Conservation (phyloP, 1,139 yeast species). For the Nakaseomyces uthaithaninus region DNA sequence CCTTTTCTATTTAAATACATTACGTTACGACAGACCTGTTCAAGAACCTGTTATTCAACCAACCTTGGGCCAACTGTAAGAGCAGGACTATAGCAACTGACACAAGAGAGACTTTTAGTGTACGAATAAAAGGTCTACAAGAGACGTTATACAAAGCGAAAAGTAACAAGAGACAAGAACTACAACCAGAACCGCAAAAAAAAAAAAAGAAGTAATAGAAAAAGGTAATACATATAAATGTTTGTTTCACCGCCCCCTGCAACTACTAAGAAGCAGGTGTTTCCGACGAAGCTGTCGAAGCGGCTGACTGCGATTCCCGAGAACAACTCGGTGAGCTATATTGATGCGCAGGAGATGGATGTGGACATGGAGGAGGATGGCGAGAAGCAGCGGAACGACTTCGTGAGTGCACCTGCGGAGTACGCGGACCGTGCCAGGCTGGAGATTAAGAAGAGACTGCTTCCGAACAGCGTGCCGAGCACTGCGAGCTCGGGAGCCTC, state of each 20-base stretch:
- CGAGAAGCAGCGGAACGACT: slow-evolving; percentile 16
- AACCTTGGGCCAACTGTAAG: no score
- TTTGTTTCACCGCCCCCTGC: slow-evolving; percentile 32
- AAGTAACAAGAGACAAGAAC: no score
- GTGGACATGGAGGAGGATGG: slow-evolving; percentile 1
- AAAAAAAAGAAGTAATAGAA: neutral
- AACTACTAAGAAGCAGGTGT: slow-evolving; percentile 19
- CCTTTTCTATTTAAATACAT: no score
- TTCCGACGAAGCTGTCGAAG: slow-evolving; percentile 19
- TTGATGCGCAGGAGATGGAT: neutral
- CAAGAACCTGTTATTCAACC: no score
- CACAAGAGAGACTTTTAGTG: no score
- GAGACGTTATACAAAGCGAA: no score
- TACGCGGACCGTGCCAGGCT: slow-evolving; percentile 37
- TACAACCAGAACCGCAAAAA: neutral
- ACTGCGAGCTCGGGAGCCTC: neutral
- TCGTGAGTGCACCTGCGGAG: slow-evolving; percentile 35
- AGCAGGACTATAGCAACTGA: no score
- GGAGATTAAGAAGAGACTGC: slow-evolving; percentile 33
- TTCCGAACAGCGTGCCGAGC: slow-evolving; percentile 10
- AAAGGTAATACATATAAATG: slow-evolving; percentile 14
- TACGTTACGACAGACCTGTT: no score
- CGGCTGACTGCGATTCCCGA: slow-evolving; percentile 11
- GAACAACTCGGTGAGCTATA: neutral
- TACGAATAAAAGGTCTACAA: no score